phyloP scores from a whole-genome alignment of 1,284 basidiomycete genomes.

The Chiua sp. region DNA sequence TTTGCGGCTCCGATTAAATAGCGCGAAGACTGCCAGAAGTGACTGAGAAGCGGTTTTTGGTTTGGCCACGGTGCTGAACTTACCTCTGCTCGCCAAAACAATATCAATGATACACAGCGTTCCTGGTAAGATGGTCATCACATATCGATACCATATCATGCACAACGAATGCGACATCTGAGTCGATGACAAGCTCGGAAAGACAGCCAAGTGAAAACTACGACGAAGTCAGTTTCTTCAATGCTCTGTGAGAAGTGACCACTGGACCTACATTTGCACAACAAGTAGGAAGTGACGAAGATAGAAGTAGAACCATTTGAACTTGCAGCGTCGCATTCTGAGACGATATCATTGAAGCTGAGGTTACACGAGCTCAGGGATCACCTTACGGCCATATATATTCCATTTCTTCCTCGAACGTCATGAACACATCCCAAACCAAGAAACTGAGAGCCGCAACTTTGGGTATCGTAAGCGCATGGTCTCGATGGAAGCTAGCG shows the following conservation, averaged over 20 bases:
- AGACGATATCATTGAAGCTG: no score
- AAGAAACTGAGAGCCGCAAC: conserved; percentile 20
- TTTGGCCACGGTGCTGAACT: background rate
- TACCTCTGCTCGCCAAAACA: conserved; percentile 24
- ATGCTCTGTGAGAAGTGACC: no score
- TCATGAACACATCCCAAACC: conserved; percentile 26
- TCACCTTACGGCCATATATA: conserved; percentile 30
- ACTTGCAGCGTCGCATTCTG: conserved; percentile 19
- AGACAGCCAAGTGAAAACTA: conserved; percentile 17
- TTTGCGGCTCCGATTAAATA: conserved; percentile 30
- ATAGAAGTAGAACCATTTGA: conserved; percentile 31
- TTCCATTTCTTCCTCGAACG: conserved; percentile 20
- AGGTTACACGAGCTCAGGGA: background rate
- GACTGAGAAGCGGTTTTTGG: background rate
- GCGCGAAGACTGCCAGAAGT: conserved; percentile 23
- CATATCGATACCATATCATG: conserved; percentile 19
- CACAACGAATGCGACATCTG: conserved; percentile 10
- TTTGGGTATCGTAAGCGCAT: conserved; percentile 7
- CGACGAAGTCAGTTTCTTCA: background rate
- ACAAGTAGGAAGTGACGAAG: conserved; percentile 22
- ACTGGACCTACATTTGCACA: conserved; percentile 17
- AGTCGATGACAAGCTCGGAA: conserved; percentile 17
- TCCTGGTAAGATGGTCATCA: background rate
- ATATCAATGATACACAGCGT: conserved; percentile 13
- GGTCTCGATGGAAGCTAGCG: background rate